Evolutionary conservation across 495 filamentous ascomycete species (phyloP).

Genomic region (Aspergillus wentii): DNA sequence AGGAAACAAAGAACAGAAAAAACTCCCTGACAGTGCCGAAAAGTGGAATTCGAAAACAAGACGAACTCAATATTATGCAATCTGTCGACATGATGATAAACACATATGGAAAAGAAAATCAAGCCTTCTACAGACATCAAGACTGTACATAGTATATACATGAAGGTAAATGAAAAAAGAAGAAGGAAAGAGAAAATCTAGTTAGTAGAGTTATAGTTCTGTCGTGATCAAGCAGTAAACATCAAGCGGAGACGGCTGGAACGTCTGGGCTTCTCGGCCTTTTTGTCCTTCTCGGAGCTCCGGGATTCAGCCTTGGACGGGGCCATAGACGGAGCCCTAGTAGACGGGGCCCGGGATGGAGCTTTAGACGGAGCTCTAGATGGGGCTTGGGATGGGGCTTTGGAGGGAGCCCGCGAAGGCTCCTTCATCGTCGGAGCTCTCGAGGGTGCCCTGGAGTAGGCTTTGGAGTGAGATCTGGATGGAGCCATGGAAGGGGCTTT

Average conservation of each 20-base stretch:
- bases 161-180: too few relatives aligned
- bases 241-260: slow-evolving; percentile 40
- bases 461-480: slow-evolving; percentile 14
- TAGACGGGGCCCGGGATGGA: neutral
- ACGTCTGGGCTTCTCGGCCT: slow-evolving; percentile 35
- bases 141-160: too few relatives aligned
- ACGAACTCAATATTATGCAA: too few relatives aligned
- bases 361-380: neutral
- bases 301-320: slow-evolving; percentile 17
- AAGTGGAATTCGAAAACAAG: too few relatives aligned
- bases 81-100: too few relatives aligned
- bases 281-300: slow-evolving; percentile 26
- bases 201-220: too few relatives aligned
- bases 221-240: slow-evolving; percentile 37
- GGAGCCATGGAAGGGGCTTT: slow-evolving; percentile 18
- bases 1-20: too few relatives aligned
- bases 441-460: slow-evolving; percentile 7
- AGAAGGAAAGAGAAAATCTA: neutral
- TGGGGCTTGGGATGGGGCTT: slow-evolving; percentile 5
- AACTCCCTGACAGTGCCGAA: too few relatives aligned
- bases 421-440: too few relatives aligned
- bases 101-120: too few relatives aligned
- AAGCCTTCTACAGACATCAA: too few relatives aligned
- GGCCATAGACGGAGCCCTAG: neutral
- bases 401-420: slow-evolving; percentile 13